phyloP scores from a whole-genome alignment of 129 eudicot genomes.

The Apium graveolens region DNA sequence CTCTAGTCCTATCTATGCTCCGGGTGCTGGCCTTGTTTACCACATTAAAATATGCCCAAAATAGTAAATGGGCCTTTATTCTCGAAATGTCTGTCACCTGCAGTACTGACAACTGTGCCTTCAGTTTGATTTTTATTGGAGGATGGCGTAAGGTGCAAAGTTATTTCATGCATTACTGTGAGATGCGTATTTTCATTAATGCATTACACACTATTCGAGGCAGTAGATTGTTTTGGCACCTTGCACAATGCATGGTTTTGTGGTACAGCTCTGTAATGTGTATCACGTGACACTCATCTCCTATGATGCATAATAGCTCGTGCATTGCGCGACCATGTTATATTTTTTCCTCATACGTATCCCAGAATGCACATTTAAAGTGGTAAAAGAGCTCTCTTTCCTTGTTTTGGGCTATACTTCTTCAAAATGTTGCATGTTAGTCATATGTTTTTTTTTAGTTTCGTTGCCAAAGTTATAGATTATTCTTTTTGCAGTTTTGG shows the following conservation, averaged over 20 bases:
- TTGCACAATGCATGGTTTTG: background rate
- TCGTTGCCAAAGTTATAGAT: background rate
- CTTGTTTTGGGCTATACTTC: background rate
- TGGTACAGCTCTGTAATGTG: background rate
- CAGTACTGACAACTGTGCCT: background rate
- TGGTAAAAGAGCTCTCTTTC: background rate
- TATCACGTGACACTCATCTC: background rate
- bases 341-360: background rate
- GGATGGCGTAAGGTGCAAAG: background rate
- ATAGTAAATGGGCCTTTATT: too few relatives aligned
- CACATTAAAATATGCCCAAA: too few relatives aligned
- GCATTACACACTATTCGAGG: background rate
- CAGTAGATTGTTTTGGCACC: background rate
- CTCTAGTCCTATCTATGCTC: background rate
- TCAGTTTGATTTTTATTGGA: too few relatives aligned
- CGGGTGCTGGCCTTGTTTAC: background rate
- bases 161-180: background rate
- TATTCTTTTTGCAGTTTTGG: conserved; percentile 55
- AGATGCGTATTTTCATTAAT: background rate
- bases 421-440: background rate
- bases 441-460: background rate
- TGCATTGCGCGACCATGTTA: background rate
- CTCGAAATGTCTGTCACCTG: too few relatives aligned
- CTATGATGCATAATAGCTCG: background rate
- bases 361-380: background rate